These are phyloP conservation scores for Mycena olivaceomarginata DNA, from an alignment of 768 basidiomycete species.

Conservation along the genomic window DNA sequence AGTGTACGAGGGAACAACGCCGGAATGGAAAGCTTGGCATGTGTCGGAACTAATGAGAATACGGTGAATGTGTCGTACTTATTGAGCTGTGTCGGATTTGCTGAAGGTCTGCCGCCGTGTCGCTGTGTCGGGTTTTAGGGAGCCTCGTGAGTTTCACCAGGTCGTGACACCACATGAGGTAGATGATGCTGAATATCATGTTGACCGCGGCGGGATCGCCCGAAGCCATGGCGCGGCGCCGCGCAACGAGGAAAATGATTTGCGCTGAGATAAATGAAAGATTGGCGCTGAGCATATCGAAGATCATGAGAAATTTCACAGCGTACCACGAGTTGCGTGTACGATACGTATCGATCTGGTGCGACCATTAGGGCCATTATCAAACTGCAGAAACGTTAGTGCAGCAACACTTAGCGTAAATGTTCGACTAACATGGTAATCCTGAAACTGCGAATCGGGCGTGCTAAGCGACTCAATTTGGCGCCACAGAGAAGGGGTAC, in stretches of 20 bases:
- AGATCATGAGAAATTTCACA: no score
- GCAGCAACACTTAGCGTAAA: neutral
- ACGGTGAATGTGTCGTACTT: no score
- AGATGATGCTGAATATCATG: no score
- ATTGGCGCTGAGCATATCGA: neutral
- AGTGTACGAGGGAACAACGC: no score
- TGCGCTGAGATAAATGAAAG: neutral
- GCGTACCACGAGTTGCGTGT: neutral
- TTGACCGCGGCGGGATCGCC: no score
- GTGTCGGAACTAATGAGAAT: no score
- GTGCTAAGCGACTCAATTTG: neutral
- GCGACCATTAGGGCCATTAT: neutral
- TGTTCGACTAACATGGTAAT: neutral
- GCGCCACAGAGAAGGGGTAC: no score
- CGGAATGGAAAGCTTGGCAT: no score
- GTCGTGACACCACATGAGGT: no score
- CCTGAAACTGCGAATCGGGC: neutral
- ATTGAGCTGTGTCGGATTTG: neutral
- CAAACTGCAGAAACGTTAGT: neutral
- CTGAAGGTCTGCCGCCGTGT: neutral
- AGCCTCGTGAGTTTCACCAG: no score
- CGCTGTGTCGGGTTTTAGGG: no score
- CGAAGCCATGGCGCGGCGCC: neutral
- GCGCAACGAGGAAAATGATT: slow-evolving; percentile 1
- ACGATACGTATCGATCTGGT: neutral